Conservation (phyloP, 768 basidiomycete species). For the Collybia nuda region DNA sequence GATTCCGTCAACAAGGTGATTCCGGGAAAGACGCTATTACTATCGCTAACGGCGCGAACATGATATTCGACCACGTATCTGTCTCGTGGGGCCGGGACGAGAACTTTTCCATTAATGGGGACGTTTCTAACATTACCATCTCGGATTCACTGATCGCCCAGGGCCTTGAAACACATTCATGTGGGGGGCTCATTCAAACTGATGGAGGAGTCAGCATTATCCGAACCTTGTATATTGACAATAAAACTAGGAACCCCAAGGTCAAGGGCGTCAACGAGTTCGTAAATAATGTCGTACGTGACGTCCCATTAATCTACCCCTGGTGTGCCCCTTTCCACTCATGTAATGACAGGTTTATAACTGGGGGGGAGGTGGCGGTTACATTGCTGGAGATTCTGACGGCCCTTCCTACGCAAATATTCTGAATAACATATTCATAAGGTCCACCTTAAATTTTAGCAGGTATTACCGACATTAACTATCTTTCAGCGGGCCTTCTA, state of each 20-base stretch:
- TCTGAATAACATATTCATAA: constrained; percentile 33
- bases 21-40: constrained; percentile 33
- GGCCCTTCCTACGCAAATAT: constrained; percentile 33
- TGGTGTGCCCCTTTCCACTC: neutral
- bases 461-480: neutral
- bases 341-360: constrained; percentile 24
- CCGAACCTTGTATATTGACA: constrained; percentile 35
- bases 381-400: constrained; percentile 35
- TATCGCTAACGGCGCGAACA: constrained; percentile 31
- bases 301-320: no score
- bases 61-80: constrained; percentile 36
- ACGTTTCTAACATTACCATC: constrained; percentile 34
- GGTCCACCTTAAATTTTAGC: constrained; percentile 8
- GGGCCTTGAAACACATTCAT: constrained; percentile 33
- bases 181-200: constrained; percentile 35
- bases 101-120: constrained; percentile 34
- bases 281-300: constrained; percentile 32
- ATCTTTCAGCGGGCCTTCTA: constrained; percentile 27
- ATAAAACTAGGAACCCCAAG: constrained; percentile 35
- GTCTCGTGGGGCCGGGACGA: constrained; percentile 35
- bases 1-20: constrained; percentile 17
- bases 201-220: constrained; percentile 34
- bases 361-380: constrained; percentile 33
- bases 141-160: constrained; percentile 36
- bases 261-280: constrained; percentile 37